These are phyloP conservation scores for Ustilago vetiveriae DNA, from an alignment of 1,284 basidiomycete species.

Conservation along the genomic window DNA sequence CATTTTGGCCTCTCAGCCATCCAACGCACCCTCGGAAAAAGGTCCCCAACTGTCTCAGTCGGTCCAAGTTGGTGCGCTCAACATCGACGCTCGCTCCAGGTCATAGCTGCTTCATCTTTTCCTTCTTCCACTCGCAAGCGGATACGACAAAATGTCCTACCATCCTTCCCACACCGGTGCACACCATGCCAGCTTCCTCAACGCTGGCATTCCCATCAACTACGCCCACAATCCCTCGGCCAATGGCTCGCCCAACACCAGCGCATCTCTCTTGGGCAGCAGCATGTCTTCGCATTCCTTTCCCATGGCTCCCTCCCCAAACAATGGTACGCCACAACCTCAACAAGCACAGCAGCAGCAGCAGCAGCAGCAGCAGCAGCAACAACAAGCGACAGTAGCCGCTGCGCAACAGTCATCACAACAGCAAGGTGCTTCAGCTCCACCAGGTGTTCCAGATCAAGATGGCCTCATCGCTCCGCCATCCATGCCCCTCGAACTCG, in stretches of 20 bases:
- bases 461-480: constrained; percentile 43
- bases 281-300: constrained; percentile 44
- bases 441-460: constrained; percentile 33
- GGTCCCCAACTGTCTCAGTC: too few species aligned
- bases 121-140: too few species aligned
- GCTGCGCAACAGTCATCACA: constrained; percentile 17
- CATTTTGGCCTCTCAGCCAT: too few species aligned
- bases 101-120: too few species aligned
- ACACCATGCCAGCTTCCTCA: constrained; percentile 26
- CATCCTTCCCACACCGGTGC: constrained; percentile 39
- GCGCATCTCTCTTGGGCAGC: constrained; percentile 24
- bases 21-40: too few species aligned
- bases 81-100: too few species aligned
- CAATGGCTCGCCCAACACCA: constrained; percentile 18
- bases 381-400: constrained; percentile 15
- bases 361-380: constrained; percentile 21
- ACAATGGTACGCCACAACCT: constrained; percentile 30
- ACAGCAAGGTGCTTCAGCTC: constrained; percentile 14
- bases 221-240: constrained; percentile 25
- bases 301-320: constrained; percentile 40
- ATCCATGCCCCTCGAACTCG: constrained; percentile 49
- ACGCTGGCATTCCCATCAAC: constrained; percentile 28
- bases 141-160: constrained; percentile 49
- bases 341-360: constrained; percentile 17
- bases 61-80: too few species aligned